These are phyloP conservation scores for Acmispon strigosus DNA, from an alignment of 306 rosid genomes.

Conservation along the genomic window DNA sequence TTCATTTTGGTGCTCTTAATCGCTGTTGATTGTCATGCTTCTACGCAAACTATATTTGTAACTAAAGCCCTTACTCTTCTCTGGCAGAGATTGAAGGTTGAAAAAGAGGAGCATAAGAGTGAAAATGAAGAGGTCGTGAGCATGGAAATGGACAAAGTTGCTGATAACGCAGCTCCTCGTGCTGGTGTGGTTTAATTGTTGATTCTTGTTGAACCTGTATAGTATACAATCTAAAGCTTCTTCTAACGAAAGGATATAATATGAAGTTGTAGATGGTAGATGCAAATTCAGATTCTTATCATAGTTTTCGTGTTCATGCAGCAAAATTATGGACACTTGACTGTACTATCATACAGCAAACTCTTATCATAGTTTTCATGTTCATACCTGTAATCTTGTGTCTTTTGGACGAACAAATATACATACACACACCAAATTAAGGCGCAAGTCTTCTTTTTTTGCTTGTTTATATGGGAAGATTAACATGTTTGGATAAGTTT, in stretches of 20 bases:
- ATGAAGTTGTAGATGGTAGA: neutral
- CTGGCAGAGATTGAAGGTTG: slow-evolving; percentile 57
- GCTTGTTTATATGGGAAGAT: neutral
- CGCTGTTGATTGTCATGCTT: neutral
- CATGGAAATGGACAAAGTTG: slow-evolving; percentile 31
- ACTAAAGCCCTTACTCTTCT: neutral
- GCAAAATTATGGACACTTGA: too few species aligned
- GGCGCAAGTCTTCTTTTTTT: neutral
- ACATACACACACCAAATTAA: neutral
- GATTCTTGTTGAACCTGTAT: slow-evolving; percentile 18
- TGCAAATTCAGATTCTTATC: too few species aligned
- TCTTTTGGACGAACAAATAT: neutral
- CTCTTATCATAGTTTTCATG: neutral
- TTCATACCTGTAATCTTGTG: neutral
- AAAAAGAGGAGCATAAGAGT: slow-evolving; percentile 30
- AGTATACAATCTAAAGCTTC: neutral
- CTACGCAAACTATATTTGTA: neutral
- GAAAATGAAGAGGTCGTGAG: slow-evolving; percentile 9
- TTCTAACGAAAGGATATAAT: neutral
- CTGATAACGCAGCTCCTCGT: slow-evolving; percentile 19
- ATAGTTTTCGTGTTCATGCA: neutral
- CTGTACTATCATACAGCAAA: too few species aligned
- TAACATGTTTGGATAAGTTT: too few species aligned
- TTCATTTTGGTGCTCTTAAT: neutral
- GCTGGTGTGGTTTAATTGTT: slow-evolving; percentile 7